Evolutionary conservation across 169 alveolate genomes (phyloP), one percentile per base, ranked within the genome.

Genomic region (Prorocentrum cordatum): DNA sequence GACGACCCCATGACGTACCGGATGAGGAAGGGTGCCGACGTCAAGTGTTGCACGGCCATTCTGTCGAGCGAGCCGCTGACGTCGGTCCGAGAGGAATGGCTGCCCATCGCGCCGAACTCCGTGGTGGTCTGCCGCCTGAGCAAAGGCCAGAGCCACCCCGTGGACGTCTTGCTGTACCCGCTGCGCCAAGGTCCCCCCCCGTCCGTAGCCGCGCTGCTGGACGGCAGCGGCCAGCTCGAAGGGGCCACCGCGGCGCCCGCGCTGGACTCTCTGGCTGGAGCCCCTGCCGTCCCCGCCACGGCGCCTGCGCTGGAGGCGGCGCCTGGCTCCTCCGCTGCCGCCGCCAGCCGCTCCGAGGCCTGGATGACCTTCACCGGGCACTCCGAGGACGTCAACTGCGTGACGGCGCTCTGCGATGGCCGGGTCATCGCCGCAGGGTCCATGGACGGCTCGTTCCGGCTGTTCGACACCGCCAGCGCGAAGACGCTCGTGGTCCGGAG

Each of bases 1-100:
- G 87, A 77, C 10, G 87, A 77, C 31, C 87, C 87, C 24, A 72
- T 58, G 26, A 59, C 87, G 64, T 77, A 47, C 45, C 87, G 87
- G 18, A 77, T 77, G 87, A 77, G 59, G 87, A 77, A 77, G 45
- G 87, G 87, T n/a, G 87, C 87, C 59, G 87, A 77, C 61, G 59
- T 77, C 87, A 77, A 54, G 47, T 58, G 87, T 62, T 77, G 87
- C 32, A 77, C 87, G 4, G 87, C 87, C 42, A 77, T 77, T 45
- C 73, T 77, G 7, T 77, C 87, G 2, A 58, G 73, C 16, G 87
- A 77, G 36, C 87, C 87, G 1, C 16, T 77, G 33, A 77, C 87
- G 4, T 73, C 70, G n/a, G 59, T 77, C 45, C 87, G 87, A 20
- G 87, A 77, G 59, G 87, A 77, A 45, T 77, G 87, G 87, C 45